A percentile compares a stretch with the other conserved stretches of the same genome.
Evolutionary conservation across 2,329 filamentous ascomycete genomes (phyloP).

Genomic region (Talaromyces amestolkiae): DNA sequence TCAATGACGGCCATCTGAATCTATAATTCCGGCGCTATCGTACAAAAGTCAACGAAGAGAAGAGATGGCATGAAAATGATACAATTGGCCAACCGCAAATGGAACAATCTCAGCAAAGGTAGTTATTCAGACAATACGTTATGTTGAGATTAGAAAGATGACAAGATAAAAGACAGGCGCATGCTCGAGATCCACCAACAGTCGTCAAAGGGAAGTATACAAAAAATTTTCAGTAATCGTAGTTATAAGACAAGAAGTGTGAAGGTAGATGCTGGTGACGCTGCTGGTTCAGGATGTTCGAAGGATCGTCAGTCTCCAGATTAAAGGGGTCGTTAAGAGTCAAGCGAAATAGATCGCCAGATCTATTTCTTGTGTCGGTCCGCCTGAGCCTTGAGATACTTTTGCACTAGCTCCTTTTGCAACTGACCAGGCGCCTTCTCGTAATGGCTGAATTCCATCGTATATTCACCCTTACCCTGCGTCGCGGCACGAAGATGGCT

Average conservation of each 20-base stretch:
- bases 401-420: constrained; percentile 72
- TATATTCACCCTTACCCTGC: constrained; percentile 97
- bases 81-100: not conserved
- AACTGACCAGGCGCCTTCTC: constrained; percentile 79
- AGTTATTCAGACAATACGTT: constrained; percentile 2
- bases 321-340: not conserved
- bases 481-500: constrained; percentile 87
- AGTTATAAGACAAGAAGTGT: constrained; percentile 13
- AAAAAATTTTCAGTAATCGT: constrained; percentile 6
- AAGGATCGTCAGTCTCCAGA: not conserved
- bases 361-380: constrained; percentile 61
- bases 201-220: not conserved
- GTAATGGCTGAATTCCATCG: constrained; percentile 99
- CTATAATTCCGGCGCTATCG: not conserved
- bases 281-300: constrained; percentile 6
- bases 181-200: not conserved
- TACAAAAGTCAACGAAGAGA: constrained; percentile 4
- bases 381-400: constrained; percentile 65
- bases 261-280: constrained; percentile 2
- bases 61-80: constrained; percentile 9
- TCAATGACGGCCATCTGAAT: not conserved
- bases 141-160: not conserved
- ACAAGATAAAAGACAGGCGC: not conserved
- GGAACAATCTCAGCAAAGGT: not conserved
- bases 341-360: not conserved